Base-by-base conservation (phyloP, 257 asterid species). In the Agastache rugosa region DNA sequence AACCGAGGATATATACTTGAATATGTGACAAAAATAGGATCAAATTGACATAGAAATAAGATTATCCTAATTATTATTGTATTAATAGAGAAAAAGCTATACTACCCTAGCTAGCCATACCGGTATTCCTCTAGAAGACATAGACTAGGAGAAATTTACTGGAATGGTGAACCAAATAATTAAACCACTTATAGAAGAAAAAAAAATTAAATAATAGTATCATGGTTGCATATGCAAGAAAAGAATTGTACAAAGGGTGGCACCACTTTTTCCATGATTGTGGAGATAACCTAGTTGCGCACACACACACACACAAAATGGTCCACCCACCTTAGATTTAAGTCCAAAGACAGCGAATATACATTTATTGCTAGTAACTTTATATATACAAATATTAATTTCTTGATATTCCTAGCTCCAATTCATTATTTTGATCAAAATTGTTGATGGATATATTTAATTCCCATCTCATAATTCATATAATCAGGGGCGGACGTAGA, bases 201-300 rank as follows among this genome's bases (percentile, higher is more conserved):
- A 31, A 31, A 31, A 5, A 31, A 25, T 25, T n/a, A 59, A 51
- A 39, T 12, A 42, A 45, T 12, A 16, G 5, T 6, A 64, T 22
- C 7, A 22, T 29, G 55, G 37, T 34, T 54, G 79, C 77, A 74
- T 60, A 51, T 79, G 83, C 61, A 60, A 73, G 25, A 11, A 51
- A 35, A 19, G 20, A 35, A 29, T 50, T 27, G 65, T 41, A 64
- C 55, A 42, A 41, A 16, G 19, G 22, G 34, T 6, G 69, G 41
- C 56, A 34, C 76, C 77, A 68, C 77, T 62, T 73, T 66, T 63
- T 41, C 80, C 71, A 79, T 61, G 74, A 34, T 23, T 58, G 14
- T 63, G 71, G 80, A 70, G 80, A 34, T 44, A 67, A 50, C 79
- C 39, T 60, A 48, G 44, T 42, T 39, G 27, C 29, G 2, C 20